Evolutionary conservation across 1,284 basidiomycete genomes (phyloP).

Genomic region (Pseudozyma flocculosa): DNA sequence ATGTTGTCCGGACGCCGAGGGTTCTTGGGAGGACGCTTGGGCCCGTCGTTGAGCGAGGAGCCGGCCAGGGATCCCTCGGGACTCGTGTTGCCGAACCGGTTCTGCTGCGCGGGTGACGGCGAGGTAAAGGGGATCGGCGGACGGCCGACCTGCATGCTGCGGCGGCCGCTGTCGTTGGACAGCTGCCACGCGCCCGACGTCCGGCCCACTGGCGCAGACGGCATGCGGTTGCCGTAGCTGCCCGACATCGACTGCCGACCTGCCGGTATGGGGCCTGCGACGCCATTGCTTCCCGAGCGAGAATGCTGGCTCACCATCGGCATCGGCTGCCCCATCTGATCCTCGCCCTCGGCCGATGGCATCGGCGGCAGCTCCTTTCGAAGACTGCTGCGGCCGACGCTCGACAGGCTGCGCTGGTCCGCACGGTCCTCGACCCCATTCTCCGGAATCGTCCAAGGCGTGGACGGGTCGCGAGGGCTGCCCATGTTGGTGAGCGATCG

Average conservation of each 20-base stretch:
- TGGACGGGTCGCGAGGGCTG: slow-evolving; percentile 12
- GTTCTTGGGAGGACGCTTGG: slow-evolving; percentile 20
- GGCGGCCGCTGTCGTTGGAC: slow-evolving; percentile 1
- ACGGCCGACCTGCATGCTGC: slow-evolving; percentile 14
- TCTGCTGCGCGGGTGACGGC: neutral
- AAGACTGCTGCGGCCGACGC: slow-evolving; percentile 9
- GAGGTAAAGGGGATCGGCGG: neutral
- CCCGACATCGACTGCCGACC: neutral
- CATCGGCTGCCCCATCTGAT: neutral
- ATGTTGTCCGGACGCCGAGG: slow-evolving; percentile 22
- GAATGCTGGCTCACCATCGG: neutral
- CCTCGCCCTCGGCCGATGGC: slow-evolving; percentile 4
- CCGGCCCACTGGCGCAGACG: no score
- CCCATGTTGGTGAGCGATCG: slow-evolving; percentile 2
- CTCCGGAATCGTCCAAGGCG: slow-evolving; percentile 21
- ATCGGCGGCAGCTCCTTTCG: slow-evolving; percentile 28
- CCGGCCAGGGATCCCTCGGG: slow-evolving; percentile 9
- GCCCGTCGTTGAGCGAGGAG: slow-evolving; percentile 4
- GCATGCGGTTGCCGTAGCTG: neutral
- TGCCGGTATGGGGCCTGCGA: neutral
- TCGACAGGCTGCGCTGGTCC: slow-evolving; percentile 7
- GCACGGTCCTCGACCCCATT: slow-evolving; percentile 3
- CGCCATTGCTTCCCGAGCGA: neutral
- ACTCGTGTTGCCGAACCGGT: neutral
- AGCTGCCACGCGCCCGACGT: neutral